phyloP scores from a whole-genome alignment of 306 rosid species.

The Aeschynomene evenia region DNA sequence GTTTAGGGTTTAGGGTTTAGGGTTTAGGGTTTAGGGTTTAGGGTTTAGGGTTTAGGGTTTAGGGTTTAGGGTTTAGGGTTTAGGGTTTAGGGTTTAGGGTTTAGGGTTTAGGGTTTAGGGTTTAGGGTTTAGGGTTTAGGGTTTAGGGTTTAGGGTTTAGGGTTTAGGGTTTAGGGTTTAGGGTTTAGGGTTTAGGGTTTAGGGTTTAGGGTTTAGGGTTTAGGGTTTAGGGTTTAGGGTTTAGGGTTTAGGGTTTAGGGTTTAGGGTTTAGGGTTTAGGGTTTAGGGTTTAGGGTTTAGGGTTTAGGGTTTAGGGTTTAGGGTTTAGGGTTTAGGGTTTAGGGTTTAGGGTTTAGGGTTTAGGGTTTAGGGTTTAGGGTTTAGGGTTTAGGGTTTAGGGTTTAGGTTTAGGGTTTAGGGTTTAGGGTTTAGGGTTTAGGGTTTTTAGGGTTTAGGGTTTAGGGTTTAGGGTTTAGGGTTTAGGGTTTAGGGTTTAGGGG shows the following conservation, averaged over 20 bases:
- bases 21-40: constrained; percentile 22
- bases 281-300: constrained; percentile 21
- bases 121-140: neutral
- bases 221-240: neutral
- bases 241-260: neutral
- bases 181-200: neutral
- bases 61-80: constrained; percentile 26
- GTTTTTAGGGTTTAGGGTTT: constrained; percentile 20
- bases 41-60: constrained; percentile 16
- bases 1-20: constrained; percentile 4
- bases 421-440: constrained; percentile 24
- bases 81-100: constrained; percentile 3
- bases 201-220: neutral
- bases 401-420: constrained; percentile 30
- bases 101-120: neutral
- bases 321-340: constrained; percentile 7
- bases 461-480: constrained; percentile 1
- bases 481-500: constrained; percentile 27
- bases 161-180: constrained; percentile 6
- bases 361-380: constrained; percentile 18
- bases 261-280: constrained; percentile 15
- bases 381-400: constrained; percentile 31
- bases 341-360: constrained; percentile 8
- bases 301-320: constrained; percentile 11
- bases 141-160: constrained; percentile 13